Evolutionary conservation across 2,329 filamentous ascomycete species (phyloP).

Genomic region (Raffaelea ambrosiae): DNA sequence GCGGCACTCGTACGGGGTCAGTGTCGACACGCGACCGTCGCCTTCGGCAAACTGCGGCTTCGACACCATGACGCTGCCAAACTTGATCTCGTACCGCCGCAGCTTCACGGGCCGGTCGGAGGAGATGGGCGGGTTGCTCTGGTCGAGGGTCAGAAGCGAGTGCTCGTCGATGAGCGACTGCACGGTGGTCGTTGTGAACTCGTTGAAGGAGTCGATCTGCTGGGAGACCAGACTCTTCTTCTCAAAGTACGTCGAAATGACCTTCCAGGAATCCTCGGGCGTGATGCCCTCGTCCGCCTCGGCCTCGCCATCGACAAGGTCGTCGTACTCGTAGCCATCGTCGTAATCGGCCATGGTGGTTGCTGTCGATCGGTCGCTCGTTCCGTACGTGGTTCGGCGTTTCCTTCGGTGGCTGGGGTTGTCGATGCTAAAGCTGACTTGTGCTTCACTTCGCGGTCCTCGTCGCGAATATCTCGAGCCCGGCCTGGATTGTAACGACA

Average conservation of each 20-base stretch:
- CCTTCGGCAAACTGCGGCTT: constrained; percentile 88
- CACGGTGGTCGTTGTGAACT: constrained; percentile 90
- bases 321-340: constrained; percentile 34
- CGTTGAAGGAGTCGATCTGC: constrained; percentile 96
- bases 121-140: constrained; percentile 70
- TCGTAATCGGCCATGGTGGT: constrained; percentile 49
- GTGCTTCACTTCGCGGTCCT: too few species aligned
- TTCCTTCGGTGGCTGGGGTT: background rate
- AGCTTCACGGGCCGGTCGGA: constrained; percentile 76
- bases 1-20: constrained; percentile 91
- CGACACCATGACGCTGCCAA: constrained; percentile 81
- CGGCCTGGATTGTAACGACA: too few species aligned
- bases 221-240: constrained; percentile 92
- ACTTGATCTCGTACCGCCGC: constrained; percentile 90
- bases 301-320: constrained; percentile 55
- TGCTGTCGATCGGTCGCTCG: too few species aligned
- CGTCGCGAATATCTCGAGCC: too few species aligned
- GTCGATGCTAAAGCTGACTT: too few species aligned
- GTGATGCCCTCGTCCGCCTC: constrained; percentile 71
- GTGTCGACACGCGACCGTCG: constrained; percentile 75
- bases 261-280: constrained; percentile 96
- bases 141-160: constrained; percentile 83
- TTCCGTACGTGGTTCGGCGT: too few species aligned
- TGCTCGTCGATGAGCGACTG: constrained; percentile 94
- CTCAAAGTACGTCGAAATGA: constrained; percentile 96